These are phyloP conservation scores for Metschnikowia anglica DNA, from an alignment of 805 yeast species.

Conservation along the genomic window DNA sequence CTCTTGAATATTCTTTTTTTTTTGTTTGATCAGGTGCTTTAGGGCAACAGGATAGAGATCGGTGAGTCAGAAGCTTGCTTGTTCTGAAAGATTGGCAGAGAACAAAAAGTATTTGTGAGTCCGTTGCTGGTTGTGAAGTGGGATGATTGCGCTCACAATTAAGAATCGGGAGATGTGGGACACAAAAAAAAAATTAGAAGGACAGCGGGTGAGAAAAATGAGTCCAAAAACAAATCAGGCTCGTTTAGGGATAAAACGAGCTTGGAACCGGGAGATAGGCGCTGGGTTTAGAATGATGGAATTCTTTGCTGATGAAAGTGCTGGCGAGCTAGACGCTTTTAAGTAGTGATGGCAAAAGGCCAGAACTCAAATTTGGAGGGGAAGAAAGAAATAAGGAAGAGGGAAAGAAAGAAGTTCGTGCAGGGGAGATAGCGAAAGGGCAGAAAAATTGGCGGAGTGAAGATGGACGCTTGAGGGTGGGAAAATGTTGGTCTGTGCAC, in stretches of 20 bases:
- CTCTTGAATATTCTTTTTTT: not conserved
- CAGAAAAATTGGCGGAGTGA: slow-evolving; percentile 9
- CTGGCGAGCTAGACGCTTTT: not conserved
- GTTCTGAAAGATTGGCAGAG: not conserved
- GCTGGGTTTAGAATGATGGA: too few relatives aligned
- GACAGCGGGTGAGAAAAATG: slow-evolving; percentile 8
- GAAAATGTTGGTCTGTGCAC: slow-evolving; percentile 2
- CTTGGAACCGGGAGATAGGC: not conserved
- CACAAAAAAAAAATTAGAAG: not conserved
- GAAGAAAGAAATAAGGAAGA: not conserved
- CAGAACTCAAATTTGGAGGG: not conserved
- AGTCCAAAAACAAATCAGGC: slow-evolving; percentile 5
- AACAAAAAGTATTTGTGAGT: not conserved
- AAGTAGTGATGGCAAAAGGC: not conserved
- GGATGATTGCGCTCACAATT: slow-evolving; percentile 1
- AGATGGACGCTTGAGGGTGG: slow-evolving; percentile 4
- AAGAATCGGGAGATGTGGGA: not conserved
- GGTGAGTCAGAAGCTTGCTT: not conserved
- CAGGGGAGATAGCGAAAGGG: slow-evolving; percentile 4
- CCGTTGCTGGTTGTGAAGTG: not conserved
- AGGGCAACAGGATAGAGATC: not conserved
- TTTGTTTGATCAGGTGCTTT: not conserved
- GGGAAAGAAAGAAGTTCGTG: not conserved
- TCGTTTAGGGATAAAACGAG: slow-evolving; percentile 1
- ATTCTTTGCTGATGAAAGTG: too few relatives aligned